A percentile compares a stretch with the other conserved stretches of the same genome.
Evolutionary conservation across 1,284 basidiomycete genomes (phyloP).

Genomic region (Testicularia cyperi): DNA sequence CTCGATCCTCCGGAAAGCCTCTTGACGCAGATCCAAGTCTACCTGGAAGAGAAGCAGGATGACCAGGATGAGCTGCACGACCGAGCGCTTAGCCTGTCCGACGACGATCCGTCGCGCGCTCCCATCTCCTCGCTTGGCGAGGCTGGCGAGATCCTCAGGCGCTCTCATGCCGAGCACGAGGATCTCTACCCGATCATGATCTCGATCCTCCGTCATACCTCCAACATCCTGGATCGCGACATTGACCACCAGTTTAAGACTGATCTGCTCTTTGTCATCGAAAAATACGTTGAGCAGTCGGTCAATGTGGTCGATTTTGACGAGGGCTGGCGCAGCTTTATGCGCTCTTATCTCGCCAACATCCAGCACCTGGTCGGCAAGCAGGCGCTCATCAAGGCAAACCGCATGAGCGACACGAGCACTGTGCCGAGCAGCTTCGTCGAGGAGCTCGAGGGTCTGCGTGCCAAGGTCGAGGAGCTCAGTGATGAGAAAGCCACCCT

Average conservation of each 20-base stretch:
- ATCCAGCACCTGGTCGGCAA: slow-evolving; percentile 72
- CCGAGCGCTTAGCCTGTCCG: slow-evolving; percentile 15
- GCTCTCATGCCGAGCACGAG: slow-evolving; percentile 40
- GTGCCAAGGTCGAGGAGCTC: slow-evolving; percentile 67
- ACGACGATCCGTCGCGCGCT: slow-evolving; percentile 13
- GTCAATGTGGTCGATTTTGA: slow-evolving; percentile 69
- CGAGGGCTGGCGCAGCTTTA: slow-evolving; percentile 69
- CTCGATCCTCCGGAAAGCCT: slow-evolving; percentile 74
- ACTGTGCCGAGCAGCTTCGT: slow-evolving; percentile 64
- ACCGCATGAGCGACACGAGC: slow-evolving; percentile 62
- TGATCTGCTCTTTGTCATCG: slow-evolving; percentile 68
- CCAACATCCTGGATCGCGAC: slow-evolving; percentile 67
- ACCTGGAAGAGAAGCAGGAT: slow-evolving; percentile 82
- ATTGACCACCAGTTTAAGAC: slow-evolving; percentile 68
- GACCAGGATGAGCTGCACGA: slow-evolving; percentile 75
- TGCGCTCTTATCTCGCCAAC: slow-evolving; percentile 69
- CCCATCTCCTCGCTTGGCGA: slow-evolving; percentile 29
- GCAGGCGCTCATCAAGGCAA: slow-evolving; percentile 65
- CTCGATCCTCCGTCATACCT: slow-evolving; percentile 64
- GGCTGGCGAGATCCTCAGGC: slow-evolving; percentile 27
- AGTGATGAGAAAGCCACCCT: slow-evolving; percentile 69
- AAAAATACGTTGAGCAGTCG: slow-evolving; percentile 71
- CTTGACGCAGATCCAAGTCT: slow-evolving; percentile 74
- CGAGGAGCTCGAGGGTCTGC: slow-evolving; percentile 69
- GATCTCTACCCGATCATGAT: slow-evolving; percentile 56